Conservation (phyloP, 2,329 filamentous ascomycete genomes). For the Lachnellula suecica region DNA sequence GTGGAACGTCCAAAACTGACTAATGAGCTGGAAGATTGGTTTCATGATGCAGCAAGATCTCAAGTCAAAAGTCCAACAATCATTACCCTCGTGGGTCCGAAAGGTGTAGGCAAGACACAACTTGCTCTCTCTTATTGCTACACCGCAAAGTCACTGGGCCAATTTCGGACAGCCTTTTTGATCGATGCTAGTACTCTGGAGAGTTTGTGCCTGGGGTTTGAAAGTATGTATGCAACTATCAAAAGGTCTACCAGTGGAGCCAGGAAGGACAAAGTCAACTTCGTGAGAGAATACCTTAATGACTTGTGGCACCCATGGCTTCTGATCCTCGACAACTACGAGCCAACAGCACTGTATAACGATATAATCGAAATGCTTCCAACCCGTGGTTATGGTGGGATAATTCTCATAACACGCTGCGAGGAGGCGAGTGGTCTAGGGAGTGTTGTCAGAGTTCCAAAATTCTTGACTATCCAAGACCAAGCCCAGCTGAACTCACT, state of each 20-base stretch:
- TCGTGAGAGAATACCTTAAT: conserved; percentile 15
- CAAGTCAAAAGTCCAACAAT: conserved; percentile 10
- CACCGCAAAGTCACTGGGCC: conserved; percentile 7
- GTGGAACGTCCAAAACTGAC: conserved; percentile 9
- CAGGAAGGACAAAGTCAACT: conserved; percentile 13
- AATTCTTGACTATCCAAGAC: conserved; percentile 6
- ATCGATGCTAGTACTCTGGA: conserved; percentile 14
- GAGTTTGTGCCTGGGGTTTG: conserved; percentile 13
- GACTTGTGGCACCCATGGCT: conserved; percentile 22
- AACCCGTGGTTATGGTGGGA: conserved; percentile 12
- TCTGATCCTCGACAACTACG: conserved; percentile 17
- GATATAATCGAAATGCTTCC: conserved; percentile 17
- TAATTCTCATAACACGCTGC: conserved; percentile 9
- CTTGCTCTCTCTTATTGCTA: conserved; percentile 17
- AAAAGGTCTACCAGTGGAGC: conserved; percentile 15
- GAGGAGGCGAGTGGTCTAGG: conserved; percentile 3
- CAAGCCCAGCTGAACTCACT: conserved; percentile 11
- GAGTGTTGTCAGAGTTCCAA: conserved; percentile 8
- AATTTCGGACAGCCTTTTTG: conserved; percentile 19
- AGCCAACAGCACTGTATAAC: conserved; percentile 8
- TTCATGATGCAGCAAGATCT: conserved; percentile 12
- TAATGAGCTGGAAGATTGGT: conserved; percentile 7
- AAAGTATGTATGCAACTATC: conserved; percentile 16
- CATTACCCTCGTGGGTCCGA: conserved; percentile 12
- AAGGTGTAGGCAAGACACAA: conserved; percentile 16